Percentiles rank a stretch among this genome's conserved stretches.
Conservation (phyloP, 768 basidiomycete species). For the Termitomyces sp. region DNA sequence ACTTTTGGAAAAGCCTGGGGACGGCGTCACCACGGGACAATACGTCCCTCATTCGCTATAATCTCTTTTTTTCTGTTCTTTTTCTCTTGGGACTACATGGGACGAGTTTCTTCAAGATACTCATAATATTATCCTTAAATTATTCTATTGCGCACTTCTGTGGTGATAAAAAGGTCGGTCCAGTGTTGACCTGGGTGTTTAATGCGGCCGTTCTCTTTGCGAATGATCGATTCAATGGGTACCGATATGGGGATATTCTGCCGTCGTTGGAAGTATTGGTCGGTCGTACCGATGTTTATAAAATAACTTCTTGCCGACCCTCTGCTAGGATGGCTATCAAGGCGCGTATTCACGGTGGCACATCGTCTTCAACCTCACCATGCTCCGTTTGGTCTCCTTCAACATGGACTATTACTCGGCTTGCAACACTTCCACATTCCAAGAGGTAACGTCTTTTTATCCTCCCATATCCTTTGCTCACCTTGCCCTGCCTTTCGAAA, state of each 20-base stretch:
- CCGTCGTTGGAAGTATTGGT: constrained; percentile 62
- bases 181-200: constrained; percentile 71
- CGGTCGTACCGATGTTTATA: constrained; percentile 24
- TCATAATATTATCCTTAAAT: constrained; percentile 68
- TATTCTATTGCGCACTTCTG: constrained; percentile 56
- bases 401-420: constrained; percentile 94
- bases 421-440: constrained; percentile 35
- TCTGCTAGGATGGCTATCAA: constrained; percentile 53
- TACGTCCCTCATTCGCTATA: constrained; percentile 51
- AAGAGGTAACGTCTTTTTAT: constrained; percentile 37
- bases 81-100: constrained; percentile 82
- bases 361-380: constrained; percentile 92
- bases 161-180: constrained; percentile 42
- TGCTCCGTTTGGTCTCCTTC: constrained; percentile 91
- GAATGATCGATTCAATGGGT: constrained; percentile 78
- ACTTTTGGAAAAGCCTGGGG: constrained; percentile 38
- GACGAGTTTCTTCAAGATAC: constrained; percentile 72
- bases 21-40: constrained; percentile 23
- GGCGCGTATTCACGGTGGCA: constrained; percentile 94
- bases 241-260: constrained; percentile 58
- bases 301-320: constrained; percentile 4
- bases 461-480: background rate
- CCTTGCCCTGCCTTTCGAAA: background rate
- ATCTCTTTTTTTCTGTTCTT: constrained; percentile 56
- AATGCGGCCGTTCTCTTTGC: constrained; percentile 72